phyloP scores from a whole-genome alignment of 1,284 basidiomycete species.

The Trichosporon ovoides region DNA sequence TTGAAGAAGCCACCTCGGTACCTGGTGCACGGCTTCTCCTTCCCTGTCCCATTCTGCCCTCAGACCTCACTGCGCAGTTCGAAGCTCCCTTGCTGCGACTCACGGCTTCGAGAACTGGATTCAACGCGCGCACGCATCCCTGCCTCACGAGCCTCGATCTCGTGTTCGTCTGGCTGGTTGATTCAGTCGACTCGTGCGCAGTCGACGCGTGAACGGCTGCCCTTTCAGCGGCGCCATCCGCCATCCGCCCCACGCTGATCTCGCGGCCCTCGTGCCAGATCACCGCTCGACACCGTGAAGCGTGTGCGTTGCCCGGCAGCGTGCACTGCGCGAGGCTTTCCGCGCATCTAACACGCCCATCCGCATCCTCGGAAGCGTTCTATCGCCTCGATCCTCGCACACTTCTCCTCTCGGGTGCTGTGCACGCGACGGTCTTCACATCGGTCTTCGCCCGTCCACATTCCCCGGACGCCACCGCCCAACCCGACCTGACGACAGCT shows the following conservation, averaged over 20 bases:
- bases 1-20: not conserved
- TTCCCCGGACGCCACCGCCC: not conserved
- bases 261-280: too few species aligned
- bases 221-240: not conserved
- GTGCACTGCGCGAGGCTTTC: too few species aligned
- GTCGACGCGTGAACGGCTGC: not conserved
- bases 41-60: not conserved
- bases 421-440: conserved; percentile 1
- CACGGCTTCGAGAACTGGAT: too few species aligned
- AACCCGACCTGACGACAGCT: not conserved
- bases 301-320: too few species aligned
- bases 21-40: conserved; percentile 2
- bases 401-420: not conserved
- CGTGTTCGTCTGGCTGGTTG: not conserved
- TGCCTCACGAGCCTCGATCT: not conserved
- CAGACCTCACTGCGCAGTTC: not conserved
- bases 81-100: not conserved
- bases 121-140: too few species aligned
- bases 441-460: not conserved
- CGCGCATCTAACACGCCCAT: not conserved
- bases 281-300: too few species aligned
- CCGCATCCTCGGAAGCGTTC: not conserved
- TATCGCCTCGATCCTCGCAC: not conserved
- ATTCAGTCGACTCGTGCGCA: too few species aligned
- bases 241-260: not conserved